These are phyloP conservation scores for Uronychia binucleata DNA, from an alignment of 73 alveolate genomes.

Conservation along the genomic window DNA sequence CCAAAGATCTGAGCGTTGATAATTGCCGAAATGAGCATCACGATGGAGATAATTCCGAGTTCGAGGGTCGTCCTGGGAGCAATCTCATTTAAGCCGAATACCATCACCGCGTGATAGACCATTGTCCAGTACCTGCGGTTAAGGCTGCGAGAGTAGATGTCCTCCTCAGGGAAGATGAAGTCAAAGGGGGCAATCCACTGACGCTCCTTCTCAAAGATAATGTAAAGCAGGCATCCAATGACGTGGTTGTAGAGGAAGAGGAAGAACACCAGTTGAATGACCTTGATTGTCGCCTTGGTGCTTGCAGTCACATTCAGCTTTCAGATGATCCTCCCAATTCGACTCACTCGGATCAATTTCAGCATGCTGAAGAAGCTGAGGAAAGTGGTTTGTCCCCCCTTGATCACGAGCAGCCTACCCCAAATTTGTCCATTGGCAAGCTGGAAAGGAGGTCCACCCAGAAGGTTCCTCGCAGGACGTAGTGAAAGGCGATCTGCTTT, in stretches of 20 bases:
- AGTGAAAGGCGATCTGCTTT: conserved; percentile 36
- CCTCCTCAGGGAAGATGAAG: conserved; percentile 5
- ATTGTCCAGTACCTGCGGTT: not conserved
- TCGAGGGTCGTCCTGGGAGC: conserved; percentile 10
- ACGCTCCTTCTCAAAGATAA: not conserved
- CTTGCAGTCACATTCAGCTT: conserved; percentile 33
- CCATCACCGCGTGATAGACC: conserved; percentile 34
- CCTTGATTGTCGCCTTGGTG: conserved; percentile 26
- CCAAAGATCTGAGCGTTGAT: conserved; percentile 35
- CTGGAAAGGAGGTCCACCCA: conserved; percentile 71
- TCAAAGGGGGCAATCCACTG: conserved; percentile 45
- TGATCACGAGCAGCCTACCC: not conserved
- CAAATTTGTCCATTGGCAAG: conserved; percentile 42
- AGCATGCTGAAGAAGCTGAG: conserved; percentile 24
- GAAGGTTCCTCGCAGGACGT: conserved; percentile 44
- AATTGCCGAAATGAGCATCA: conserved; percentile 25
- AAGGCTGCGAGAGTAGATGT: not conserved
- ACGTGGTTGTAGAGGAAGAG: conserved; percentile 24
- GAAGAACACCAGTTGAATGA: not conserved
- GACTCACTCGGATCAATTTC: conserved; percentile 24
- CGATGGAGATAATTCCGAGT: not conserved
- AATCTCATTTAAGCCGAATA: conserved; percentile 26
- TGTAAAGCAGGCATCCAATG: conserved; percentile 16
- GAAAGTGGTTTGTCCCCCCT: not conserved
- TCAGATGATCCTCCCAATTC: conserved; percentile 23